A percentile compares a stretch with the other conserved stretches of the same genome.
phyloP scores from a whole-genome alignment of 1,284 basidiomycete genomes.

The Farysia itapuensis region DNA sequence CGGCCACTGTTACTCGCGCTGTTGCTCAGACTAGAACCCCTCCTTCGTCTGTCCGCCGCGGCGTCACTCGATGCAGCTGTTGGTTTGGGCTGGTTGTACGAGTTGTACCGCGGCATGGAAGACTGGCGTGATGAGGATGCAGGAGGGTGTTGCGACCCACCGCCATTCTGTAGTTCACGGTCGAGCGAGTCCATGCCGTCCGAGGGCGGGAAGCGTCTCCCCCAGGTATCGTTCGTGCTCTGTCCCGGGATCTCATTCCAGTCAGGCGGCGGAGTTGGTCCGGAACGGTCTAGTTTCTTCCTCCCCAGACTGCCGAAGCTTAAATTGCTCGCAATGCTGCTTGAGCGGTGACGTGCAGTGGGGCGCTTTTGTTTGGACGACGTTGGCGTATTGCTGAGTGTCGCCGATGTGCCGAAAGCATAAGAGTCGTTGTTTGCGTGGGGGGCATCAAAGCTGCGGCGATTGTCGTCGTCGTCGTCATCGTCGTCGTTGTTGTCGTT shows the following conservation, averaged over 20 bases:
- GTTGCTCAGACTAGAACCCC: background rate
- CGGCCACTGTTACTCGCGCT: constrained; percentile 11
- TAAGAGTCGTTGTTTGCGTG: constrained; percentile 12
- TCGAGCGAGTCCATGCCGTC: constrained; percentile 48
- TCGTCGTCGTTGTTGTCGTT: constrained; percentile 12
- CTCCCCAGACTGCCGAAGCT: constrained; percentile 25
- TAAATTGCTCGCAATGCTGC: constrained; percentile 24
- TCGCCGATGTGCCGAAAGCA: constrained; percentile 25
- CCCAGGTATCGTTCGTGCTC: constrained; percentile 13
- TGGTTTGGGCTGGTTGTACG: no score
- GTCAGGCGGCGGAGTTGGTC: constrained; percentile 27
- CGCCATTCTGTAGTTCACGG: constrained; percentile 41
- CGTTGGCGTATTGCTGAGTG: constrained; percentile 18
- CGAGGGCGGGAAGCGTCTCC: constrained; percentile 1
- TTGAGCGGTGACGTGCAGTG: constrained; percentile 15
- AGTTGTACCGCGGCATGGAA: constrained; percentile 6
- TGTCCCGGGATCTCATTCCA: constrained; percentile 24
- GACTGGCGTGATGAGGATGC: constrained; percentile 10
- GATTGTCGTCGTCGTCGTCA: constrained; percentile 10
- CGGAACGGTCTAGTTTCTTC: constrained; percentile 24
- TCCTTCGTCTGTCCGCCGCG: background rate
- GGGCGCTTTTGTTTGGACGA: constrained; percentile 16
- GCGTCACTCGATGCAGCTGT: background rate
- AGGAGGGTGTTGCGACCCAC: background rate
- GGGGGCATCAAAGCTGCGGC: constrained; percentile 11